Evolutionary conservation across 2,329 filamentous ascomycete genomes (phyloP), one percentile per base, ranked within the genome.

Genomic region (Ophiostoma pallidulum): DNA sequence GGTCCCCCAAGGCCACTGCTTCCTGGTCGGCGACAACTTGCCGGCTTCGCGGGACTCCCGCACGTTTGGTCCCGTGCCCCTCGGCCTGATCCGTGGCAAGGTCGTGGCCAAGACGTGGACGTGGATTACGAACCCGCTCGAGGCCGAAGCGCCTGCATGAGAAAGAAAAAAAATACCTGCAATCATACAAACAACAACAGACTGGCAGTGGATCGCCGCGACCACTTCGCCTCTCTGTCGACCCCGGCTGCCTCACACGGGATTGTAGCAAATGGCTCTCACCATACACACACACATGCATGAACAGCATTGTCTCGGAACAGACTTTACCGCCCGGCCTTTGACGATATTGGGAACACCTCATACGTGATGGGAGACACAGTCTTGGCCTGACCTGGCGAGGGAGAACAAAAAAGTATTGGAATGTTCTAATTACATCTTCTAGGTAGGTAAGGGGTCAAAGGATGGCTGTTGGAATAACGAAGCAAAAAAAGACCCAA

Each of bases 1-100:
- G 86, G 80, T 98, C 14, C 92, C 92, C 0, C 73, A 85, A 60
- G 92, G 92, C 2, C 92, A 98, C 70, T 94, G 89, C 59, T 97
- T 88, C 79, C 70, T 96, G 7, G 78, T 81, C 3, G 92, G 92
- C 3, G 92, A 98, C 64, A 97, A 97, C 64, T 61, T 95, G 52
- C 73, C 79, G 3, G 84, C 78, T 58, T 96, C 89, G 20, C 72
- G 87, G 54, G 92, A 98, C 68, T 96, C 89, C 37, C 80, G 92
- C 52, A 72, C 81, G 35, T 95, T 84, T 67, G 92, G 92, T 0
- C 88, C 92, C 0, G 63, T 98, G 24, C 92, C 92, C 1, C 68
- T 98, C 60, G 91, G 79, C 2, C 68, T 98, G 53, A 77, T 98
- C 38, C 81, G 76, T 57, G 89, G 89, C 40, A 97, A 94, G 62